Conservation (phyloP, 371 early-diverging fungal genomes). For the Synchytrium microbalum region DNA sequence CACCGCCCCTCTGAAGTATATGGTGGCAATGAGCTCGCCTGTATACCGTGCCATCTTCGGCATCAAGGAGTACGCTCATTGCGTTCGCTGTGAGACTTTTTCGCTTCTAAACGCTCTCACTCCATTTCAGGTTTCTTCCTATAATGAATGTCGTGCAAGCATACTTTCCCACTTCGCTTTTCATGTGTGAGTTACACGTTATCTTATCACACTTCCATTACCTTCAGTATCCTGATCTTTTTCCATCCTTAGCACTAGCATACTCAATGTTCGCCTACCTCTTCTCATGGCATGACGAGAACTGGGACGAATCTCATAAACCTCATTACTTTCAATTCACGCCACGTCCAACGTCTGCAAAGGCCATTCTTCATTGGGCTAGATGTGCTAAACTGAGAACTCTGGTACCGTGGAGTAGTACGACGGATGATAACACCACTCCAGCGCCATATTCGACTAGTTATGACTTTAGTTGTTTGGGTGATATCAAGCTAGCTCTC, state of each 20-base stretch:
- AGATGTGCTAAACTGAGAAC: conserved; percentile 32
- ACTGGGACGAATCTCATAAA: conserved; percentile 47
- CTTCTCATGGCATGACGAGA: conserved; percentile 49
- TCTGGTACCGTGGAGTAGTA: conserved; percentile 6
- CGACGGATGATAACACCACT: not conserved
- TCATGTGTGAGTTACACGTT: not conserved
- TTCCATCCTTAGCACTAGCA: conserved; percentile 27
- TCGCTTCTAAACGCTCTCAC: not conserved
- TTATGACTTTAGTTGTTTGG: not conserved
- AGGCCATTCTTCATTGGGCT: conserved; percentile 46
- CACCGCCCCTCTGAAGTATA: conserved; percentile 12
- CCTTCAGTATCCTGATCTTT: conserved; percentile 12
- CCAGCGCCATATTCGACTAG: not conserved
- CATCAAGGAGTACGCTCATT: conserved; percentile 7
- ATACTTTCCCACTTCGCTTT: conserved; percentile 16
- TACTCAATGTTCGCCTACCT: conserved; percentile 52
- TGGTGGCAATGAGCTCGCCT: conserved; percentile 26
- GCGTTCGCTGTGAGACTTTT: not conserved
- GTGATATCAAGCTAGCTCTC: conserved; percentile 29
- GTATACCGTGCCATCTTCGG: conserved; percentile 29
- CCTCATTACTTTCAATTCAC: conserved; percentile 51
- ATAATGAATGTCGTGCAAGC: conserved; percentile 39
- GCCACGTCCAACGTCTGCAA: conserved; percentile 42
- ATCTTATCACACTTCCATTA: conserved; percentile 1
- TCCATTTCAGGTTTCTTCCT: conserved; percentile 23